Base-by-base conservation (phyloP, 2,329 filamentous ascomycete genomes). In the Tolypocladium inflatum region DNA sequence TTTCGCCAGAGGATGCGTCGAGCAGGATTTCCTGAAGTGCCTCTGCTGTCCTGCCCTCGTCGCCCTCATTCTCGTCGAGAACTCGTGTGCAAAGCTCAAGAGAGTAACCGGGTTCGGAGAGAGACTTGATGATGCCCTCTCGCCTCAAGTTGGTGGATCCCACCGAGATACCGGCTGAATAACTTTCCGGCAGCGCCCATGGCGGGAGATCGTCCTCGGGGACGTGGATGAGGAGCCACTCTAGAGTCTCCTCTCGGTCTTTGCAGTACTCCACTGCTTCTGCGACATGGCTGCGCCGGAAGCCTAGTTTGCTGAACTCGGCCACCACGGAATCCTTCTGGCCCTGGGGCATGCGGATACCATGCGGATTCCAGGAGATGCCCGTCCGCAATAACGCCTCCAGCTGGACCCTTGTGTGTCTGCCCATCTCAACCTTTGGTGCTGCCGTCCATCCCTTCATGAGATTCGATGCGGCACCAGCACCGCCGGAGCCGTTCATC, bases 201-300 rank as follows among this genome's bases (percentile, higher is more conserved):
- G 83, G 79, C 1, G 94, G 94, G n/a, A 97, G 76, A 67, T 97
- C 94, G 69, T 99, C 94, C 69, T 99, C 94, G 1, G 94, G 94
- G 2, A 99, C 91, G 72, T 99, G 93, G 55, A 97, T 92, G 54
- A 99, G 81, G 19, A 99, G 80, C 94, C 94, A 99, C 71, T 97
- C 93, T 2, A 99, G 80, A 19, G 91, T 87, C 73, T 99, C 94
- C 70, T 97, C 92, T 37, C 88, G 82, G 69, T 96, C 91, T 71
- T 93, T 95, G 76, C 92, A 97, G 66, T 92, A 85, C 51, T 85
- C 85, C 1, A 89, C 84, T 10, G 94, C 93, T 74, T 99, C 94
- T 68, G 95, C 86, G 45, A 92, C 84, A 68, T 99, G 94, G 66
- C 88, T 95, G 65, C 80, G 81, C n/a, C 93, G 86, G 71, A 99